Conservation (phyloP, 208 protist genomes). For the Trypanosoma grayi region DNA sequence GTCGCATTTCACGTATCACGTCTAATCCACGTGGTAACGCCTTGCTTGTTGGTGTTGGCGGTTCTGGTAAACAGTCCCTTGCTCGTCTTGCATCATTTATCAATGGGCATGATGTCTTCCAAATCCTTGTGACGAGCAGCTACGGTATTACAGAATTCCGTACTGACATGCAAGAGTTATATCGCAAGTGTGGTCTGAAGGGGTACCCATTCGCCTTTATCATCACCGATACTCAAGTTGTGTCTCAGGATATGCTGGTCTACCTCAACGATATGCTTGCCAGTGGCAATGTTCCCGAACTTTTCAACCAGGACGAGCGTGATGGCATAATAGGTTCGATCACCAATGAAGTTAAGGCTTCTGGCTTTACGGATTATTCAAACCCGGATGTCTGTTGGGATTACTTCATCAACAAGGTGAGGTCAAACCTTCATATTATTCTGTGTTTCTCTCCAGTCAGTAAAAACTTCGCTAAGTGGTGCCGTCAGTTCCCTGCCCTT, state of each 20-base stretch:
- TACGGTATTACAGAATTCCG: slow-evolving; percentile 97
- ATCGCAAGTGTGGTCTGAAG: slow-evolving; percentile 94
- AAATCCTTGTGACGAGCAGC: slow-evolving; percentile 96
- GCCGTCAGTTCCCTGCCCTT: slow-evolving; percentile 98
- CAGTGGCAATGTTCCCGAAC: slow-evolving; percentile 96
- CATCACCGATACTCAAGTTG: slow-evolving; percentile 97
- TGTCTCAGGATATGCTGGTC: slow-evolving; percentile 95
- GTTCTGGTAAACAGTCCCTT: slow-evolving; percentile 94
- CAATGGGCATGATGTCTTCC: slow-evolving; percentile 96
- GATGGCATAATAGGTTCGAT: slow-evolving; percentile 89
- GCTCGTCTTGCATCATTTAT: slow-evolving; percentile 96
- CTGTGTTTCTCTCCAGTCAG: slow-evolving; percentile 98
- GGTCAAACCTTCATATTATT: slow-evolving; percentile 96
- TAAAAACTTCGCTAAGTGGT: slow-evolving; percentile 96
- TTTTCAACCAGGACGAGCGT: slow-evolving; percentile 94
- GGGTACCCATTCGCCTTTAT: slow-evolving; percentile 95
- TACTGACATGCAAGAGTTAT: slow-evolving; percentile 95
- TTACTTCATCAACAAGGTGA: slow-evolving; percentile 97
- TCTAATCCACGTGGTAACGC: slow-evolving; percentile 95
- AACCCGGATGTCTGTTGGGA: slow-evolving; percentile 94
- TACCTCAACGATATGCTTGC: slow-evolving; percentile 98
- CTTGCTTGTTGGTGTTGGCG: slow-evolving; percentile 94
- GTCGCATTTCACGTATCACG: slow-evolving; percentile 95
- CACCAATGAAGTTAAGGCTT: slow-evolving; percentile 91
- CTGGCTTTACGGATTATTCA: slow-evolving; percentile 87